These are phyloP conservation scores for Penicillium concentricum DNA, from an alignment of 2,329 filamentous ascomycete species.

Conservation along the genomic window DNA sequence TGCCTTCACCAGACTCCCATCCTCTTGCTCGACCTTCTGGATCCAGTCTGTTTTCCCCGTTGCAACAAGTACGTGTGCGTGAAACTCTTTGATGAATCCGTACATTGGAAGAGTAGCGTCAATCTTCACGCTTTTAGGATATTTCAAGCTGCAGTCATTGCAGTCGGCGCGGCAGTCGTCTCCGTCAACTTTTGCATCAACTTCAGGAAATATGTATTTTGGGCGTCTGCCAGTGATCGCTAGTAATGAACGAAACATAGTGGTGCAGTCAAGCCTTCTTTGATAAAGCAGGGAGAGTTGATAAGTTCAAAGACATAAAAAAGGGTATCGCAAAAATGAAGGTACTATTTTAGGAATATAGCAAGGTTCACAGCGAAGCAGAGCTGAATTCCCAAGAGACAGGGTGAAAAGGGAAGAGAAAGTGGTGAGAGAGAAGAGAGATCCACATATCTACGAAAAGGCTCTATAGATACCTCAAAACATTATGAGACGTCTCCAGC, in stretches of 20 bases:
- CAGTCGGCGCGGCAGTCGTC: background rate
- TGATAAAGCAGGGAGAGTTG: too few relatives aligned
- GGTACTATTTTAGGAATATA: background rate
- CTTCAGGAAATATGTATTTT: background rate
- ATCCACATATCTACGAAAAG: background rate
- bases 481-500: background rate
- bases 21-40: background rate
- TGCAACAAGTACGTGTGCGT: background rate
- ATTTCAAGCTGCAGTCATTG: background rate
- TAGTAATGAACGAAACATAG: background rate
- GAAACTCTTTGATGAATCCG: background rate
- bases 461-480: background rate
- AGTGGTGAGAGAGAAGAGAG: background rate
- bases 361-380: background rate
- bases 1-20: background rate
- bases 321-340: background rate
- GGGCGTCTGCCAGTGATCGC: background rate
- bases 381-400: background rate
- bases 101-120: background rate
- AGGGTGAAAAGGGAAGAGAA: background rate
- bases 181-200: background rate
- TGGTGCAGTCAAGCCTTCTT: background rate
- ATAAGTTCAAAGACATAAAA: background rate
- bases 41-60: background rate
- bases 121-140: background rate